Percentiles rank a stretch among this genome's conserved stretches.
Evolutionary conservation across 345 rosid genomes (phyloP).

Genomic region (Gynandropsis gynandra): DNA sequence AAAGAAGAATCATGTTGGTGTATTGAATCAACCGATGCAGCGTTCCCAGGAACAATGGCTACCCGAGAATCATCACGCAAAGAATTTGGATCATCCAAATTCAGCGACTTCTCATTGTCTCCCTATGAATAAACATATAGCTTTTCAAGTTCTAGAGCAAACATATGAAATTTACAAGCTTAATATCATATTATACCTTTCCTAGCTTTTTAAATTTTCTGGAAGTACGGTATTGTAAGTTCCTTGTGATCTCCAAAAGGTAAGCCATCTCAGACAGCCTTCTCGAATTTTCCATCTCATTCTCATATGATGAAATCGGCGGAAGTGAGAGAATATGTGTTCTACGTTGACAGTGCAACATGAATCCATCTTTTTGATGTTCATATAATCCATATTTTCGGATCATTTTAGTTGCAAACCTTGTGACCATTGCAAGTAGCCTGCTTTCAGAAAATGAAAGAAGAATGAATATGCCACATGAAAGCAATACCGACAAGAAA

Average conservation of each 20-base stretch:
- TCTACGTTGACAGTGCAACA: constrained; percentile 31
- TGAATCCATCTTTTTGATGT: constrained; percentile 42
- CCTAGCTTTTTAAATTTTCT: constrained; percentile 62
- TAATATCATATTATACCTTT: constrained; percentile 32
- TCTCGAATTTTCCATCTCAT: constrained; percentile 36
- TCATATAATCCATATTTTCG: constrained; percentile 57
- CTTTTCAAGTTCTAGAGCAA: constrained; percentile 18
- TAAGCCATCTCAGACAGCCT: constrained; percentile 73
- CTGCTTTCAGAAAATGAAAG: constrained; percentile 38
- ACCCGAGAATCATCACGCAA: constrained; percentile 53
- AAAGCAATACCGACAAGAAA: constrained; percentile 19
- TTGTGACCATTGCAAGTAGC: constrained; percentile 71
- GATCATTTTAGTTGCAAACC: constrained; percentile 81
- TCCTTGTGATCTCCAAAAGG: constrained; percentile 75
- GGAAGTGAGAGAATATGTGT: constrained; percentile 45
- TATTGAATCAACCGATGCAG: constrained; percentile 29
- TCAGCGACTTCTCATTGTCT: constrained; percentile 39
- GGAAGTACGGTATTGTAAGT: constrained; percentile 58
- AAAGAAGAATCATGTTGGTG: constrained; percentile 29
- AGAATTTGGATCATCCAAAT: constrained; percentile 31
- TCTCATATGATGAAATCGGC: constrained; percentile 32
- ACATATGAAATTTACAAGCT: constrained; percentile 12
- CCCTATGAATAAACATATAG: constrained; percentile 38
- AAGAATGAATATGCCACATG: constrained; percentile 14
- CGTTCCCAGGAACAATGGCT: constrained; percentile 38